Evolutionary conservation across 2,329 filamentous ascomycete genomes (phyloP).

Genomic region (Cryphonectria naterciae): DNA sequence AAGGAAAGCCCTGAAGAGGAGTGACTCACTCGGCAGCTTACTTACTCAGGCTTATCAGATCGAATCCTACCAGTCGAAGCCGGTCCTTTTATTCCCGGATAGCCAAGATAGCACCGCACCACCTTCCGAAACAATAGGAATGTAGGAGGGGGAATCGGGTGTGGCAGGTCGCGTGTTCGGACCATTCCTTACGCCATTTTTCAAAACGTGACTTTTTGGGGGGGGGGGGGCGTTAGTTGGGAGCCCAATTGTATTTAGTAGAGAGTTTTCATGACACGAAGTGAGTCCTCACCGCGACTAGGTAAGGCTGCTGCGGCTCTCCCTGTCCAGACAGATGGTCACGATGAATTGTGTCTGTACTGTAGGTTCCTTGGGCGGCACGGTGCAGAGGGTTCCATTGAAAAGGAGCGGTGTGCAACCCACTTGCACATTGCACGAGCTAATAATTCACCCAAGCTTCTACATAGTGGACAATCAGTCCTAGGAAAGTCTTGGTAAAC

Average conservation of each 20-base stretch:
- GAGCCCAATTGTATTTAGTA: neutral
- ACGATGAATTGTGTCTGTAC: neutral
- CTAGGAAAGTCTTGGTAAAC: neutral
- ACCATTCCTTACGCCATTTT: neutral
- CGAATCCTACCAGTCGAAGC: neutral
- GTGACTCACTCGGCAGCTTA: neutral
- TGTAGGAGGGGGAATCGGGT: neutral
- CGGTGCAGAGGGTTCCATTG: neutral
- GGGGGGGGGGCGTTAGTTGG: neutral
- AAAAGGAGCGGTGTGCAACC: conserved; percentile 11
- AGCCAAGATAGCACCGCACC: neutral
- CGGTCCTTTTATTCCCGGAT: neutral
- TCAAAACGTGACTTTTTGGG: neutral
- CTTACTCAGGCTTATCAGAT: neutral
- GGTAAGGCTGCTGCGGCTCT: neutral
- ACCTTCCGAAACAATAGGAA: neutral
- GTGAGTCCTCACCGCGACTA: neutral
- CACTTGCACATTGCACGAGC: neutral
- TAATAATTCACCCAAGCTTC: neutral
- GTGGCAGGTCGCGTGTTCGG: neutral
- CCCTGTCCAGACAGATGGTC: neutral
- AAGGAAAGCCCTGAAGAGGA: neutral
- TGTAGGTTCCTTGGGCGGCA: neutral
- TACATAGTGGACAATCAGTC: neutral
- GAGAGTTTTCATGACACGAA: neutral